A percentile compares a stretch with the other conserved stretches of the same genome.
phyloP scores from a whole-genome alignment of 2,329 filamentous ascomycete genomes.

The Fusarium virguliforme region DNA sequence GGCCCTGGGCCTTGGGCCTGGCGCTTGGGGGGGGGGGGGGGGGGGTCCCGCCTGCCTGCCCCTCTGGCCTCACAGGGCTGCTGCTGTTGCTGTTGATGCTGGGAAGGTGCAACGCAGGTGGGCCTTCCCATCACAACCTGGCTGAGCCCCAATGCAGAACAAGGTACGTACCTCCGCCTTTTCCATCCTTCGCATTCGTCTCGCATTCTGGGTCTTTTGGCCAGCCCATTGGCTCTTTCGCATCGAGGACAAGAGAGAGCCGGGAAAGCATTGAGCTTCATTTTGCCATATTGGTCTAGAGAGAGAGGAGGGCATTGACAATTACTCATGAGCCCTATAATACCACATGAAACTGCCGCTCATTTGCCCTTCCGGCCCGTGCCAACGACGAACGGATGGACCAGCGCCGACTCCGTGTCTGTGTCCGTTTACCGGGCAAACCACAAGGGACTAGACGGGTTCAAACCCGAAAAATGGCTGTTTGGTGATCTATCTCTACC shows the following conservation, averaged over 20 bases:
- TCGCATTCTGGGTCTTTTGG: constrained; percentile 1
- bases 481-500: constrained; percentile 29
- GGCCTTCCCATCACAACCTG: constrained; percentile 25
- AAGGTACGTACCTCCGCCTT: constrained; percentile 46
- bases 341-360: constrained; percentile 40
- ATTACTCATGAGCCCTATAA: constrained; percentile 22
- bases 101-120: constrained; percentile 3
- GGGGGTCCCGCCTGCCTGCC: constrained; percentile 3
- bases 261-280: constrained; percentile 6
- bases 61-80: constrained; percentile 49
- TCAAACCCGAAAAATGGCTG: neutral
- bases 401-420: constrained; percentile 37
- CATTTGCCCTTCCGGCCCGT: constrained; percentile 30
- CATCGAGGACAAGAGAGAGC: neutral
- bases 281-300: constrained; percentile 10
- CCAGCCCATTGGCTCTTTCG: constrained; percentile 5
- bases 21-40: neutral
- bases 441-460: neutral
- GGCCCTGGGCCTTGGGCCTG: constrained; percentile 28
- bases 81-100: constrained; percentile 25
- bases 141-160: constrained; percentile 36
- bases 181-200: constrained; percentile 39
- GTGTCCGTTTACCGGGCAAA: constrained; percentile 28
- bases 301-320: neutral
- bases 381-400: constrained; percentile 29